These are phyloP conservation scores for Nidula niveotomentosa DNA, from an alignment of 1,284 basidiomycete species.

Conservation along the genomic window DNA sequence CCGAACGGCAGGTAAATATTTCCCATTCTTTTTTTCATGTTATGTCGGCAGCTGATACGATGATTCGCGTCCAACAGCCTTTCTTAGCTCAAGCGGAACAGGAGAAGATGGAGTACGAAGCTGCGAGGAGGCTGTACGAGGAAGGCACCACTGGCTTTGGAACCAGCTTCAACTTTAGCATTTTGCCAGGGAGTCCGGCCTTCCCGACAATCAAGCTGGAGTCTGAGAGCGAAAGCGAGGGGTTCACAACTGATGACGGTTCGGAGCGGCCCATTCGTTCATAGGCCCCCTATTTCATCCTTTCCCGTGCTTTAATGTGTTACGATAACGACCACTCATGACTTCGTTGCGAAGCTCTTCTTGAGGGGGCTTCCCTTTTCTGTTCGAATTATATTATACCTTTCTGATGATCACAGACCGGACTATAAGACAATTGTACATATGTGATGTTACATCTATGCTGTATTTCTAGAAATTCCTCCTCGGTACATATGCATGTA, in stretches of 20 bases:
- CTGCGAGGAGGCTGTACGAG: constrained; percentile 78
- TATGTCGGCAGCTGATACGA: background rate
- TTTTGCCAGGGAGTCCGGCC: constrained; percentile 63
- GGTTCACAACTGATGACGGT: constrained; percentile 46
- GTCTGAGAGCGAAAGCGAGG: constrained; percentile 65
- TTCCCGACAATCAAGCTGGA: constrained; percentile 62
- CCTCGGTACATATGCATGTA: constrained; percentile 1
- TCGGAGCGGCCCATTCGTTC: constrained; percentile 29
- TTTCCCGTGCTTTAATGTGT: background rate
- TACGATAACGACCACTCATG: constrained; percentile 1
- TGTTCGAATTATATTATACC: constrained; percentile 19
- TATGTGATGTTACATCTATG: constrained; percentile 20
- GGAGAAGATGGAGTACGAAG: constrained; percentile 91
- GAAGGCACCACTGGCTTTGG: constrained; percentile 73
- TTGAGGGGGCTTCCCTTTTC: background rate
- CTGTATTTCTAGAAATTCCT: constrained; percentile 33
- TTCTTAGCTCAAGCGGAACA: constrained; percentile 90
- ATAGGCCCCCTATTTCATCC: constrained; percentile 20
- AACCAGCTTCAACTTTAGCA: constrained; percentile 77
- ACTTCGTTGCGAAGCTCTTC: background rate
- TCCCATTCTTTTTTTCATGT: constrained; percentile 7
- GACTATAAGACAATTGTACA: constrained; percentile 7
- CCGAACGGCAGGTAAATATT: constrained; percentile 77
- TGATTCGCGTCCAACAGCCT: constrained; percentile 48
- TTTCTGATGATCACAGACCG: constrained; percentile 7